phyloP scores from a whole-genome alignment of 805 yeast genomes.

The Lipomyces spencermartinsiae region DNA sequence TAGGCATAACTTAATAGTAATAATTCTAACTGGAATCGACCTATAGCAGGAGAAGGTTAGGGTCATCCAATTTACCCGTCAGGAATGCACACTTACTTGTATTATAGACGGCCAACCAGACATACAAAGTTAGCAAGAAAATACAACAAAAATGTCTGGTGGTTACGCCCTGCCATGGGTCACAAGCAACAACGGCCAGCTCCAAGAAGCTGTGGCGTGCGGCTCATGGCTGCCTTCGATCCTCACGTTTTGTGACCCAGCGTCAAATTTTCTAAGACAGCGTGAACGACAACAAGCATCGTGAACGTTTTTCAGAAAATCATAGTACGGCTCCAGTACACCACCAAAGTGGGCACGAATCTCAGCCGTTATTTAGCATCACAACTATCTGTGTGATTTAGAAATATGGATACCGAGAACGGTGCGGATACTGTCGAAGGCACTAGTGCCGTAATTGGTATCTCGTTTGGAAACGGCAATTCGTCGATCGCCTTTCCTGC shows the following conservation, averaged over 20 bases:
- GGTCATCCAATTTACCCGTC: no score
- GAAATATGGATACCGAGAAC: not conserved
- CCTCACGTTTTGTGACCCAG: not conserved
- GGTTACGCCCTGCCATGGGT: no score
- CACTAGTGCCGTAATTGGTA: conserved; percentile 74
- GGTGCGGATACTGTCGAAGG: conserved; percentile 18
- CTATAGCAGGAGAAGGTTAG: no score
- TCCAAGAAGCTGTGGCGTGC: no score
- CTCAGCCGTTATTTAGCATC: not conserved
- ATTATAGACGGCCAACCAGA: no score
- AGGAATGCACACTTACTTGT: no score
- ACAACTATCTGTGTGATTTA: no score
- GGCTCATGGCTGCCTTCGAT: not conserved
- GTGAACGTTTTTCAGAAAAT: not conserved
- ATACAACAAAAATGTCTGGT: no score
- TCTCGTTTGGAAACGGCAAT: conserved; percentile 95
- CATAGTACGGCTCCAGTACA: not conserved
- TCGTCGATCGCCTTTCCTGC: conserved; percentile 88
- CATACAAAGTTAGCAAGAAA: no score
- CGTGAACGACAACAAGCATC: not conserved
- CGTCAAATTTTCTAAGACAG: not conserved
- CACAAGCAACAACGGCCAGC: no score
- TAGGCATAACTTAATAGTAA: not conserved
- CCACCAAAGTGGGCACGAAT: not conserved
- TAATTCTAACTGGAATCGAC: not conserved